Conservation (phyloP, 257 asterid genomes). For the Jacaranda copaia region DNA sequence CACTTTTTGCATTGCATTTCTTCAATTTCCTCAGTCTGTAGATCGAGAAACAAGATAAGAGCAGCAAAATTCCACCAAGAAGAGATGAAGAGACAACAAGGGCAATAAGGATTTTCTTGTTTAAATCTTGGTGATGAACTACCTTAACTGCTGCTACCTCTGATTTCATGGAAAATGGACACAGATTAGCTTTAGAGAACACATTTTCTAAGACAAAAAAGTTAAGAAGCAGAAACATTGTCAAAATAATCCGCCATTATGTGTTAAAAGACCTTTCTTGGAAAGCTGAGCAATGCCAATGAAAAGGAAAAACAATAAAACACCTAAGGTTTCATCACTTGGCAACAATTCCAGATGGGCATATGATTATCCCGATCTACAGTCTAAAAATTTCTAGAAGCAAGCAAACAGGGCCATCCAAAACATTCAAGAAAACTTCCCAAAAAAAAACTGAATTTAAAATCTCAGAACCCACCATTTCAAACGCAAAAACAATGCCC, state of each 20-base stretch:
- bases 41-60: constrained; percentile 61
- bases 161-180: constrained; percentile 42
- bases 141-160: constrained; percentile 58
- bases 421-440: constrained; percentile 6
- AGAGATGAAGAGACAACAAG: constrained; percentile 78
- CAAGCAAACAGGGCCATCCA: not conserved
- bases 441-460: not conserved
- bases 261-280: constrained; percentile 17
- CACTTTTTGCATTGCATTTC: constrained; percentile 48
- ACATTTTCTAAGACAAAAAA: not conserved
- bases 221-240: constrained; percentile 14
- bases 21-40: constrained; percentile 61
- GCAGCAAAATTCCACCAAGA: constrained; percentile 68
- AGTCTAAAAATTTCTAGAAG: not conserved
- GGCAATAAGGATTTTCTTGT: constrained; percentile 79
- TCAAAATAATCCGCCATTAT: constrained; percentile 30
- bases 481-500: constrained; percentile 20
- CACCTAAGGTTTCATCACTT: not conserved
- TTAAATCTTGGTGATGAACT: constrained; percentile 80
- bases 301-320: not conserved
- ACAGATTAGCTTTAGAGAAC: constrained; percentile 22
- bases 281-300: constrained; percentile 32
- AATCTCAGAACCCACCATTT: constrained; percentile 35
- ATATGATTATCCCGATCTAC: constrained; percentile 32
- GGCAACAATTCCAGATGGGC: constrained; percentile 24